A percentile compares a stretch with the other conserved stretches of the same genome.
Evolutionary conservation across 257 asterid species (phyloP).

Genomic region (Ajuga chamaepitys): DNA sequence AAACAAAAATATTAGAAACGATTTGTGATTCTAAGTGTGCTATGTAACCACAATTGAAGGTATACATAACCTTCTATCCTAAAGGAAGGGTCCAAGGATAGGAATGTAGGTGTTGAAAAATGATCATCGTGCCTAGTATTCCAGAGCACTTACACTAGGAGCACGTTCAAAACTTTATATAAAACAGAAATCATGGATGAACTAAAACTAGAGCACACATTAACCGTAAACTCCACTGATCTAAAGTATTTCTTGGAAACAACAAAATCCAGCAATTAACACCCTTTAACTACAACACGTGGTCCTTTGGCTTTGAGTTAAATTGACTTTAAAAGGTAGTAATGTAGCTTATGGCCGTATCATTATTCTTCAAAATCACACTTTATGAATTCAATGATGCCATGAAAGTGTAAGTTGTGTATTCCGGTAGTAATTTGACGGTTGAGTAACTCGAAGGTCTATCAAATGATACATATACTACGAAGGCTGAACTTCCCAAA

Average conservation of each 20-base stretch:
- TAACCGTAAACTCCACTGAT: not conserved
- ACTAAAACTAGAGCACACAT: not conserved
- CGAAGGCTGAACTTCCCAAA: not conserved
- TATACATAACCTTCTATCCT: not conserved
- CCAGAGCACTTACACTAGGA: too few relatives aligned
- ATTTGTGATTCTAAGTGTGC: constrained; percentile 1
- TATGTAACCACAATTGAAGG: not conserved
- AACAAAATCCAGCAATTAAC: not conserved
- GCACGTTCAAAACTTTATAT: too few relatives aligned
- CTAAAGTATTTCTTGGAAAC: not conserved
- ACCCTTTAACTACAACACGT: not conserved
- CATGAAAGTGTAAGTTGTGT: not conserved
- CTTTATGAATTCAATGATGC: not conserved
- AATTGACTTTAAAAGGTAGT: not conserved
- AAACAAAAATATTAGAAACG: not conserved
- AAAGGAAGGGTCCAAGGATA: too few relatives aligned
- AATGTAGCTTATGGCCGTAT: not conserved
- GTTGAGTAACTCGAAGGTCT: not conserved
- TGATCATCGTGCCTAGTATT: too few relatives aligned
- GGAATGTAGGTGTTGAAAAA: too few relatives aligned
- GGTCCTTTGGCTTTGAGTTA: not conserved
- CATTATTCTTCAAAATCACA: not conserved
- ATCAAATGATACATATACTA: not conserved
- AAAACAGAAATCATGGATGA: not conserved
- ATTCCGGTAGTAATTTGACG: not conserved